These are phyloP conservation scores for Clonostachys solani DNA, from an alignment of 2,329 filamentous ascomycete genomes.

Conservation along the genomic window DNA sequence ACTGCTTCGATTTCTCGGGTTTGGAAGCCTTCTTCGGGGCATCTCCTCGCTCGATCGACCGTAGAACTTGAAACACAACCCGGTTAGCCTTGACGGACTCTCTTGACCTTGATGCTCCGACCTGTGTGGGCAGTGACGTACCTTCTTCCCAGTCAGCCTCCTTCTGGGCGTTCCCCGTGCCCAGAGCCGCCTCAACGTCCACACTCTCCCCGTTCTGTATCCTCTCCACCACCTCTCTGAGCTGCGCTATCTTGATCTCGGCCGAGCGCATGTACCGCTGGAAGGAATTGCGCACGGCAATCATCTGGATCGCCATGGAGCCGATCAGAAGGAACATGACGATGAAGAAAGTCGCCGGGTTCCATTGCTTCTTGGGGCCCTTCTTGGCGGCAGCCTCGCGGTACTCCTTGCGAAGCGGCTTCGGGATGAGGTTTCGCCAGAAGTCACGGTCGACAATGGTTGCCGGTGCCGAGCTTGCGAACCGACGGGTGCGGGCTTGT, in stretches of 20 bases:
- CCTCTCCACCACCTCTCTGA: slow-evolving; percentile 71
- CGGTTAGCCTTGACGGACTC: slow-evolving; percentile 1
- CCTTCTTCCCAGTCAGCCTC: slow-evolving; percentile 89
- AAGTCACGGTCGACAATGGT: slow-evolving; percentile 54
- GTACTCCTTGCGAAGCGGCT: slow-evolving; percentile 49
- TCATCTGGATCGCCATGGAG: slow-evolving; percentile 92
- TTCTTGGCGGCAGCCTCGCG: slow-evolving; percentile 29
- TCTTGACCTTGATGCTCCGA: neutral
- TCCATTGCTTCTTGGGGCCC: slow-evolving; percentile 57
- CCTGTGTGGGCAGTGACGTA: slow-evolving; percentile 27
- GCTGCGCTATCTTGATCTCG: slow-evolving; percentile 70
- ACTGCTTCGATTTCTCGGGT: slow-evolving; percentile 27
- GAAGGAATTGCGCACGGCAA: slow-evolving; percentile 74
- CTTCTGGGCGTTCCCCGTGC: slow-evolving; percentile 68
- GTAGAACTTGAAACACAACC: slow-evolving; percentile 43
- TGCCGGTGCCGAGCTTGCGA: slow-evolving; percentile 28
- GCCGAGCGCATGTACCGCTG: slow-evolving; percentile 69
- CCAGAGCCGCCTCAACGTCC: slow-evolving; percentile 78
- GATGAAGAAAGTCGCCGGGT: slow-evolving; percentile 79
- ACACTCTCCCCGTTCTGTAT: slow-evolving; percentile 71
- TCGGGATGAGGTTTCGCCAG: slow-evolving; percentile 68
- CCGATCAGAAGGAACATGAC: slow-evolving; percentile 83
- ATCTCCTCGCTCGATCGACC: slow-evolving; percentile 63
- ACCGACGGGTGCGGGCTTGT: slow-evolving; percentile 19
- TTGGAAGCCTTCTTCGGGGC: slow-evolving; percentile 41